Evolutionary conservation across 192 early-diverging fungal genomes (phyloP), one percentile per base, ranked within the genome.

Genomic region (Blastocladiella britannica): DNA sequence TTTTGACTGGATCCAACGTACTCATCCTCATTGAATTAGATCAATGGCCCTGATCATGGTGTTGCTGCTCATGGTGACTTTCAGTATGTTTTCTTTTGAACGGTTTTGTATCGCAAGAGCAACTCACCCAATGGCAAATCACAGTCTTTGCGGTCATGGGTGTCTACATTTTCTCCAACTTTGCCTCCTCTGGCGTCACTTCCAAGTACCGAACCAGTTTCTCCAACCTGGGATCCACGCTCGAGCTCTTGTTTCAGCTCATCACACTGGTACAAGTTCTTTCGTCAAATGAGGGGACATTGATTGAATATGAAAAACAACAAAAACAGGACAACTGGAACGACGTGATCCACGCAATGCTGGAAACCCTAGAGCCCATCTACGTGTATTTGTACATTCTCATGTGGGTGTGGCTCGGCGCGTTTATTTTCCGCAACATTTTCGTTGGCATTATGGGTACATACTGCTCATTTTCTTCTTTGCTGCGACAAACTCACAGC

Each of bases 391-490:
- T 71, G 18, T 74, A 61, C 53, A 63, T 74, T 29, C 57, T 74
- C 9, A 53, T 58, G 4, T 74, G 72, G 72, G 61, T 67, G 15
- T 74, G 64, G 29, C 55, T 74, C 27, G 72, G 72, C 29, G 69
- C 69, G 1, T 74, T 74, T 47, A 68, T 74, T 30, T 74, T 74
- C 37, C 53, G 67, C 54, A 71, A 74, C 55, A 61, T 74, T 24
- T 72, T 74, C 58, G 62, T 74, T 24, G 72, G 72, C 52, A 70
- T 74, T 26, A 69, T 74, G 69, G 66, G 61, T 62, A 59, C 9
- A 23, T 0, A n/a, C 9, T 3, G 4, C 56, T 22, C 22, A 57
- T 25, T n/a, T 9, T 55, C 15, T n/a, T 25, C 8, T 55, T 55
- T 15, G 15, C n/a, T n/a, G n/a, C n/a, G n/a, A n/a, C n/a, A n/a